Evolutionary conservation across 2,329 filamentous ascomycete genomes (phyloP), one percentile per base, ranked within the genome.

Genomic region (Albophoma yamanashiensis): DNA sequence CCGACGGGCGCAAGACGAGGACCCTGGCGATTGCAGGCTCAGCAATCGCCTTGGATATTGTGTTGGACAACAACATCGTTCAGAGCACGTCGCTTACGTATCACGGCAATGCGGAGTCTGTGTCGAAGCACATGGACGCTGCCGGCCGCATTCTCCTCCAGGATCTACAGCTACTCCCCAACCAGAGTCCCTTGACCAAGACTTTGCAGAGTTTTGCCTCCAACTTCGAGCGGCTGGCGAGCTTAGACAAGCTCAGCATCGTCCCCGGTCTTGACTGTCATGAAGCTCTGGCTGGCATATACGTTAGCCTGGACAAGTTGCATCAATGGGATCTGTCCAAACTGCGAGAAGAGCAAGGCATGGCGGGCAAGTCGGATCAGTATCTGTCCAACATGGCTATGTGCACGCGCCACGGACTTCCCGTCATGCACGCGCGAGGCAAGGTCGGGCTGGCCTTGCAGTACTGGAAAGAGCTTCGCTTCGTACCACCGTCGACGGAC

Each of bases 261-360:
- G 77, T 82, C 38, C 85, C 85, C 1, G 82, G 82, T 6, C 78
- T 93, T 9, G 90, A 90, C 66, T 89, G 89, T 70, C 89, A 90
- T 69, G 88, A 91, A 69, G 90, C 90, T 0, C 78, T 93, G 53
- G 85, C 84, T 4, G 89, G 89, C 3, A 78, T 95, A 7, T 90
- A 88, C 70, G 82, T 82, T 60, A 89, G 88, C 67, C 75, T 94
- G 62, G 78, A 81, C 61, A 85, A 80, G 65, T 75, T 95, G n/a
- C 85, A 89, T 67, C 78, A 84, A 55, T 88, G 89, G 78, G 89
- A 94, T 68, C 75, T 87, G 62, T 78, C 82, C 60, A 81, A 78
- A 63, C 70, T 86, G 38, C 79, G 79, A 12, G 77, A 80, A 61
- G 79, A 82, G 17, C 73, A 76, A 1, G 70, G 73, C 2, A 72